Conservation (phyloP, 75 land plant genomes). For the Azolla pinnata region DNA sequence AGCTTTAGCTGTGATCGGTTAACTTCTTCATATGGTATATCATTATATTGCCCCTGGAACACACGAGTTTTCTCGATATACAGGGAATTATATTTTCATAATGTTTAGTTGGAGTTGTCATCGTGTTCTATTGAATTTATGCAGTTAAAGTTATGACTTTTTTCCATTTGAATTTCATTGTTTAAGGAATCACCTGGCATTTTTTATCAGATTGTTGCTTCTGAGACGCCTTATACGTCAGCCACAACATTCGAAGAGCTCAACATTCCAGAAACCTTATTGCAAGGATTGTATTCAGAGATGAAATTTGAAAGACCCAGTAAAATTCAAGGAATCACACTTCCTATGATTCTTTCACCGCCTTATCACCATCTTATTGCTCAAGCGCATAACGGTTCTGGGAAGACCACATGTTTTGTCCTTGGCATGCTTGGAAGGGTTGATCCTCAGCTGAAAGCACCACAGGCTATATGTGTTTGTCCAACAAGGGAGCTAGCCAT, state of each 20-base stretch:
- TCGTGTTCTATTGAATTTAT: too few relatives aligned
- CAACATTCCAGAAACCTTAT: conserved; percentile 42
- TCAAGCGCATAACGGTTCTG: conserved; percentile 96
- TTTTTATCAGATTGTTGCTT: conserved; percentile 30
- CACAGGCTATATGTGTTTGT: conserved; percentile 88
- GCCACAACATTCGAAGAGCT: conserved; percentile 68
- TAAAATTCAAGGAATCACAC: conserved; percentile 75
- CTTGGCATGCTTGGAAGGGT: conserved; percentile 92
- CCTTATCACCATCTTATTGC: conserved; percentile 77
- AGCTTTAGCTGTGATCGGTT: too few relatives aligned
- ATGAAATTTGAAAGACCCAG: conserved; percentile 61
- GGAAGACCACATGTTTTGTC: conserved; percentile 93
- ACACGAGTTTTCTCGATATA: too few relatives aligned
- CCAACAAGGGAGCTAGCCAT: conserved; percentile 87
- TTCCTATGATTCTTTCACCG: conserved; percentile 89
- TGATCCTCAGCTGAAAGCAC: conserved; percentile 47
- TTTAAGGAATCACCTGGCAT: too few relatives aligned
- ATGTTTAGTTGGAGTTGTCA: too few relatives aligned
- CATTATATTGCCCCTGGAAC: too few relatives aligned
- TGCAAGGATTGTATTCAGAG: conserved; percentile 28
- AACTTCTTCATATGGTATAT: too few relatives aligned
- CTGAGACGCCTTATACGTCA: conserved; percentile 61
- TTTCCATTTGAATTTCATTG: too few relatives aligned
- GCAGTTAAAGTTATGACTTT: too few relatives aligned
- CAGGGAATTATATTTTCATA: too few relatives aligned